Conservation (phyloP, 78 protist species). For the slime mould (Dictyostelium discoideum) region DNA sequence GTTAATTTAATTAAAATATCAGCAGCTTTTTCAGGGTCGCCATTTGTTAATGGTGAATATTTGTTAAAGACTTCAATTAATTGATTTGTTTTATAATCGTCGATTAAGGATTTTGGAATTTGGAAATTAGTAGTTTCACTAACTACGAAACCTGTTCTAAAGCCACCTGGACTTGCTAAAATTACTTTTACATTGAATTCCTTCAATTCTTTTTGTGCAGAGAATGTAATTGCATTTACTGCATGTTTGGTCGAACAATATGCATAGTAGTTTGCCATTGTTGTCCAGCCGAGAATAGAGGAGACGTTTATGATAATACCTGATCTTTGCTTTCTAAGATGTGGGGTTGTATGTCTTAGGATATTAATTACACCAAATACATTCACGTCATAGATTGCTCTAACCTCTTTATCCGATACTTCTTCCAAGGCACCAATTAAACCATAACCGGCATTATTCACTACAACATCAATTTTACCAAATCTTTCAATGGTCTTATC, state of each 20-base stretch:
- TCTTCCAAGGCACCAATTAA: slow-evolving; percentile 25
- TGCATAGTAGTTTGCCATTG: background rate
- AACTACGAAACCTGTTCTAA: background rate
- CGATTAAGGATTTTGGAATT: background rate
- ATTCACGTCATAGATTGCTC: slow-evolving; percentile 30
- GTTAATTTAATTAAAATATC: background rate
- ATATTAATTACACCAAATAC: slow-evolving; percentile 56
- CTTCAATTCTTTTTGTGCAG: background rate
- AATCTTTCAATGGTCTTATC: background rate
- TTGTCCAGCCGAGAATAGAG: background rate
- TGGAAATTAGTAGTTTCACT: background rate
- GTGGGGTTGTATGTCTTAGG: background rate
- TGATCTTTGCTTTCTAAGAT: background rate
- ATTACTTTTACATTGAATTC: background rate
- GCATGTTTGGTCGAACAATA: slow-evolving; percentile 17
- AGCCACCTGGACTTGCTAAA: background rate
- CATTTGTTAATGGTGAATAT: background rate
- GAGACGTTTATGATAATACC: slow-evolving; percentile 14
- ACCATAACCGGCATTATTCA: background rate
- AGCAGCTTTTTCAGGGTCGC: slow-evolving; percentile 18
- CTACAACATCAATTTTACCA: slow-evolving; percentile 18
- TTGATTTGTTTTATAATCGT: background rate
- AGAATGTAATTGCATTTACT: background rate
- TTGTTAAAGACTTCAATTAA: background rate
- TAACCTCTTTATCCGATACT: background rate